Evolutionary conservation across 179 eudicot species (phyloP), one percentile per base, ranked within the genome.

Genomic region (Nepenthes alata): DNA sequence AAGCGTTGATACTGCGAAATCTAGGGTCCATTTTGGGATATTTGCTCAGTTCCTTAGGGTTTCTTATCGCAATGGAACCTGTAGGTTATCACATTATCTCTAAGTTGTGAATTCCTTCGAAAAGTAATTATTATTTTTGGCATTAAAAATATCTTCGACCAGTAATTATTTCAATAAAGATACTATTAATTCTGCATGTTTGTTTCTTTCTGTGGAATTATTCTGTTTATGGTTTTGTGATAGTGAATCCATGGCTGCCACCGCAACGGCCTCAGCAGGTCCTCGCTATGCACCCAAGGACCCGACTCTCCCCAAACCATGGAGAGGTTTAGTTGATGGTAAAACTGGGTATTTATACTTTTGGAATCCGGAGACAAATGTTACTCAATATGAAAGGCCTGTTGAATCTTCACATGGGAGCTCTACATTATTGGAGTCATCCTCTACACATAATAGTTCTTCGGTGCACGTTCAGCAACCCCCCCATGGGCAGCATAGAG

Each of bases 301-400:
- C 55, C 97, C 97, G 13, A 77, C 97, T 8, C 93, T 93, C 47
- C 98, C 97, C 2, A 87, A 86, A 65, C 98, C 98, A 37, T 93
- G 98, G 98, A 89, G 51, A 76, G 98, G 96, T 8, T 75, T 93
- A 59, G 84, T 93, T 60, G 98, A 93, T 75, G 90, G 90, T 45
- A 87, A 77, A 58, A 89, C 97, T 54, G 98, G 98, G 12, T 78
- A 80, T 70, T 78, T 89, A 69, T 93, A 93, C 77, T 93, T 75
- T 58, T 93, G 98, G 98, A 93, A 93, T 65, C 98, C 93, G 8
- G 98, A 82, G 71, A 93, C 98, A 63, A 93, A 93, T 75, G 83
- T 83, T 14, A 93, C 98, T n/a, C 98, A 93, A 69, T 93, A 93
- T 63, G 93, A 89, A 78, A 78, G 70, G 71, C 98, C 97, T 45